Base-by-base conservation (phyloP, 73 alveolate genomes). In the Blepharisma japonicum region DNA sequence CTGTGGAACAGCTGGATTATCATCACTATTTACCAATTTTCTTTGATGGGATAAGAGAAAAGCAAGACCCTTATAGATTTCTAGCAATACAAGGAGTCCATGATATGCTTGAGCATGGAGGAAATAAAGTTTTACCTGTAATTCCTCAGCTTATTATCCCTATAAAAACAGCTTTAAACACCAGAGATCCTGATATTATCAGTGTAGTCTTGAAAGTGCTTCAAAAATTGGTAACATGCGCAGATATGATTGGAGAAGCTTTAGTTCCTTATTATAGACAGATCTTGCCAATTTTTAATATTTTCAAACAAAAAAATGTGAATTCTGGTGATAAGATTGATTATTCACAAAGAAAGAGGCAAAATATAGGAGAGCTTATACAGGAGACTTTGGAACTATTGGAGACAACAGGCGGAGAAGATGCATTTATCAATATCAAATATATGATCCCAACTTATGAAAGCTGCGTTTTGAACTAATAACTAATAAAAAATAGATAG, bases 381-480 rank as follows among this genome's bases (percentile, higher is more conserved):
- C 96, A 96, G 78, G 97, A 96, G 87, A 96, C 99, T 21, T 87
- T 96, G 46, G 98, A 96, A 72, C 81, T 92, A 79, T 92, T 96
- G 89, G 99, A 96, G 86, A 87, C 85, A 74, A 91, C 92, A 72
- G 99, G 99, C 21, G 99, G 99, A 68, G 99, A 96, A 92, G 99
- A 97, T 86, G 99, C 99, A 54, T 97, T 95, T 88, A 97, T 97
- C 93, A 97, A 97, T 92, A 97, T 97, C 89, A 97, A 97, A 94
- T 97, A 97, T 93, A 97, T 97, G 99, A 96, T 97, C 79, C 99
- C 99, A 25, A 96, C 99, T 42, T 97, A 97, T 71, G 99, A 97
- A 87, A 89, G 98, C 76, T 97, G 99, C 80, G 98, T 95, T 8
- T 91, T 87, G 55, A 83, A 81, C 87, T 87, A 86, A 85, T 45